A percentile compares a stretch with the other conserved stretches of the same genome.
Conservation (phyloP, 148 eudicot genomes). For the Bassia scoparia region DNA sequence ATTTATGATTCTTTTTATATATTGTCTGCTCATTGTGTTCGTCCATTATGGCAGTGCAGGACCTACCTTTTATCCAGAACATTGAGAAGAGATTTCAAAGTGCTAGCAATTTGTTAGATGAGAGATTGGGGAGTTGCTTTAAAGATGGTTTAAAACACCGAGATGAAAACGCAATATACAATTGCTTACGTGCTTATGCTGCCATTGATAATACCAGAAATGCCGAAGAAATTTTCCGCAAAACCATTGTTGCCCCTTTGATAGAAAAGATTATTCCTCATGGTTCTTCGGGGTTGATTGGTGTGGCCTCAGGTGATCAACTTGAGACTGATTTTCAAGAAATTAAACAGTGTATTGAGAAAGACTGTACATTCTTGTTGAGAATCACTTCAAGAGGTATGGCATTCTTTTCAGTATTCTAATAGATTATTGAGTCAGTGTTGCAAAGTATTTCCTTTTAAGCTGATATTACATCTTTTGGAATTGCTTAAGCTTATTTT, state of each 20-base stretch:
- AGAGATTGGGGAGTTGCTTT: constrained; percentile 91
- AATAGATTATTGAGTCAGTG: neutral
- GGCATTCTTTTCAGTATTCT: neutral
- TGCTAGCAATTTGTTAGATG: constrained; percentile 68
- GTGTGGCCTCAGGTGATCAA: constrained; percentile 65
- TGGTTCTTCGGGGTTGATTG: constrained; percentile 39
- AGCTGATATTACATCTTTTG: constrained; percentile 7
- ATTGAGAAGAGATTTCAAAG: constrained; percentile 92
- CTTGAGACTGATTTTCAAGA: constrained; percentile 70
- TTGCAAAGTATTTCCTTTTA: neutral
- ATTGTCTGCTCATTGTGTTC: constrained; percentile 29
- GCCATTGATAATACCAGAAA: constrained; percentile 80
- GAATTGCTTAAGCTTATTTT: neutral
- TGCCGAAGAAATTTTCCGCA: constrained; percentile 91
- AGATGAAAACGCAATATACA: constrained; percentile 86
- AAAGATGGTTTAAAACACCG: constrained; percentile 82
- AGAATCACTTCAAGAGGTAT: constrained; percentile 81
- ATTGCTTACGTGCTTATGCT: constrained; percentile 97
- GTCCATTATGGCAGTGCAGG: constrained; percentile 86
- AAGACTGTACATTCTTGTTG: constrained; percentile 77
- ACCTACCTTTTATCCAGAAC: constrained; percentile 93
- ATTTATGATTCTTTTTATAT: constrained; percentile 2
- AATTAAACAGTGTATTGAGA: constrained; percentile 55
- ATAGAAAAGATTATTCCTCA: constrained; percentile 61
- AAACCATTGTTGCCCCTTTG: constrained; percentile 70